Conservation (phyloP, 2,329 filamentous ascomycete species). For the Trichoderma sp. region DNA sequence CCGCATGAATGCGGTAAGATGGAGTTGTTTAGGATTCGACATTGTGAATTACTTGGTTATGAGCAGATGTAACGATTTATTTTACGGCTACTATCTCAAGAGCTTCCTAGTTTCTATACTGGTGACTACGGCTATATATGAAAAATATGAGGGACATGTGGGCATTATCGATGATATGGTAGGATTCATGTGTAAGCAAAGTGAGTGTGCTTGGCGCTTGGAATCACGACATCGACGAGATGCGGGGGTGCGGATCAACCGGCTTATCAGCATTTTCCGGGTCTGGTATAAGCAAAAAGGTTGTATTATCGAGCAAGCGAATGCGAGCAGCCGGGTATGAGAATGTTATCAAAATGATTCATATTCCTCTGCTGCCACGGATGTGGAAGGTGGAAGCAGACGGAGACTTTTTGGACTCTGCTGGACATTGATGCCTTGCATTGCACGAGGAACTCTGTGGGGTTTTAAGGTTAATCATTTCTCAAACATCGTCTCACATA, state of each 20-base stretch:
- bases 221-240: constrained; percentile 18
- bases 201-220: constrained; percentile 2
- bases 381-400: neutral
- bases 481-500: neutral
- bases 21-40: constrained; percentile 38
- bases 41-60: neutral
- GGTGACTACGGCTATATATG: neutral
- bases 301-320: neutral
- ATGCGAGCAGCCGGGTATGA: neutral
- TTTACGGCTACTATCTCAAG: neutral
- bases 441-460: neutral
- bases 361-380: neutral
- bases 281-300: neutral
- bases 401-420: neutral
- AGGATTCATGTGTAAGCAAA: neutral
- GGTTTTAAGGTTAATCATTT: neutral
- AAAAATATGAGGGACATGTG: neutral
- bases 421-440: neutral
- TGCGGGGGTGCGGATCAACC: constrained; percentile 14
- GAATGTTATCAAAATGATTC: neutral
- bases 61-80: neutral
- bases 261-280: neutral
- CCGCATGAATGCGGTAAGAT: constrained; percentile 59
- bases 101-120: neutral
- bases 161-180: neutral